Conservation (phyloP, 495 filamentous ascomycete genomes). For the Podospora tetraspora region DNA sequence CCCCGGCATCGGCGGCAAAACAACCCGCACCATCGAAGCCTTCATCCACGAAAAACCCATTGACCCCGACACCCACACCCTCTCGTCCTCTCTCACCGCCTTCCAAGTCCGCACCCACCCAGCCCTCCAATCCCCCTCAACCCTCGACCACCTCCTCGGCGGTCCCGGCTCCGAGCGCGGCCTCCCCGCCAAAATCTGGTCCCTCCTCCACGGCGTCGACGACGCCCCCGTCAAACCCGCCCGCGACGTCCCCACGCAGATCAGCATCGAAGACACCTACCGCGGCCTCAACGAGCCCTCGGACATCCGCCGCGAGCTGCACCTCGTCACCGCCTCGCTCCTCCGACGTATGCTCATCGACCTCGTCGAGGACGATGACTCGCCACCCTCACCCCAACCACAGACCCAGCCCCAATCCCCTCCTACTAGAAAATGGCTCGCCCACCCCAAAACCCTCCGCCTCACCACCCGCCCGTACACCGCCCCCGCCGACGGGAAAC, state of each 20-base stretch:
- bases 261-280: conserved; percentile 93
- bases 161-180: conserved; percentile 64
- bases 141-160: conserved; percentile 59
- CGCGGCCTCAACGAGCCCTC: conserved; percentile 54
- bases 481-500: conserved; percentile 27
- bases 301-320: conserved; percentile 57
- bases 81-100: conserved; percentile 53
- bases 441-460: conserved; percentile 57
- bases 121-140: conserved; percentile 50
- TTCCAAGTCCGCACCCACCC: conserved; percentile 57
- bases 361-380: conserved; percentile 44
- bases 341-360: conserved; percentile 75
- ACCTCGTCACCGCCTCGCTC: conserved; percentile 59
- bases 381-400: too few species aligned
- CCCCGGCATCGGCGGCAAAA: conserved; percentile 78
- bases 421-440: conserved; percentile 32
- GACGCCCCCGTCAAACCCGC: conserved; percentile 62
- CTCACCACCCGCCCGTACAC: conserved; percentile 65
- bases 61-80: conserved; percentile 32
- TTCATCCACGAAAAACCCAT: conserved; percentile 48
- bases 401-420: neutral
- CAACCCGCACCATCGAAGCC: conserved; percentile 62
- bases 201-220: conserved; percentile 59
- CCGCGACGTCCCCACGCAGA: conserved; percentile 72
- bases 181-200: conserved; percentile 59